A percentile compares a stretch with the other conserved stretches of the same genome.
Conservation (phyloP, 202 grass and related monocot genomes). For the Schoenoplectus triqueter region DNA sequence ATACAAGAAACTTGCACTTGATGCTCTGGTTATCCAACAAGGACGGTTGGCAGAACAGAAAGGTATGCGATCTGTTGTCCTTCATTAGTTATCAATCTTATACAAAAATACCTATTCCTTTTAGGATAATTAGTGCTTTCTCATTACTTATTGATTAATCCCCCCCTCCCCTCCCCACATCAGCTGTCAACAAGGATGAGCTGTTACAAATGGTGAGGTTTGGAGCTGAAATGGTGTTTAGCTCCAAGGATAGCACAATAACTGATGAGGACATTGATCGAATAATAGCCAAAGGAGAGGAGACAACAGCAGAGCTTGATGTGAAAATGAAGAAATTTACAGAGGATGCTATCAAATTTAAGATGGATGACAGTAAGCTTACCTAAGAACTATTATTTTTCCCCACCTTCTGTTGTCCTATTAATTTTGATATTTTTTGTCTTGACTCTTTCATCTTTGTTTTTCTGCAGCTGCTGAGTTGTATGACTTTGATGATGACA, state of each 20-base stretch:
- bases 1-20: constrained; percentile 64
- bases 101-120: neutral
- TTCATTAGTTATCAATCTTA: neutral
- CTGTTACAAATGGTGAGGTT: constrained; percentile 65
- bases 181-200: constrained; percentile 64
- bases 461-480: constrained; percentile 57
- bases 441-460: constrained; percentile 28
- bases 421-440: neutral
- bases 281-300: constrained; percentile 65
- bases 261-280: constrained; percentile 63
- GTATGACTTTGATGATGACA: constrained; percentile 59
- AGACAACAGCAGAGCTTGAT: constrained; percentile 57
- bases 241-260: constrained; percentile 60
- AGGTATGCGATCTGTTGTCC: constrained; percentile 31
- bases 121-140: constrained; percentile 16
- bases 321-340: constrained; percentile 66
- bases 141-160: constrained; percentile 1
- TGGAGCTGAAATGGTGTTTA: constrained; percentile 66
- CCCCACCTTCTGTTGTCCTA: neutral
- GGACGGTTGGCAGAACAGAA: constrained; percentile 62
- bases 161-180: neutral
- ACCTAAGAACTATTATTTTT: neutral
- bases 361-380: constrained; percentile 61
- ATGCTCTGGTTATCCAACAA: constrained; percentile 61
- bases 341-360: constrained; percentile 61